Conservation (phyloP, 192 early-diverging fungal species). For the Coemansia guatemalensis region DNA sequence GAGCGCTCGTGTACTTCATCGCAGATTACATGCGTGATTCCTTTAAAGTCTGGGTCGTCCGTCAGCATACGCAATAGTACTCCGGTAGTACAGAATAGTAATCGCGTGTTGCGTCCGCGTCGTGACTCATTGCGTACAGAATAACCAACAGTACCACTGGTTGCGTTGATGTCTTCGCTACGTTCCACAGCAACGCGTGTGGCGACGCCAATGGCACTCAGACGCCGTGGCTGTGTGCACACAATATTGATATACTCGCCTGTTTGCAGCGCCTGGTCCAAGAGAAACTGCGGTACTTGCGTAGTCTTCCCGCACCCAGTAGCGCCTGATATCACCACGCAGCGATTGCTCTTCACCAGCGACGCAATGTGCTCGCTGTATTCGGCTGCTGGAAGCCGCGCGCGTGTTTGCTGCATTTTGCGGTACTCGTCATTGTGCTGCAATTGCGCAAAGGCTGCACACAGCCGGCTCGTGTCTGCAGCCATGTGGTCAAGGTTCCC, state of each 20-base stretch:
- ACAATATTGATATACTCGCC: constrained; percentile 61
- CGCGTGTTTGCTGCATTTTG: constrained; percentile 27
- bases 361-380: constrained; percentile 3
- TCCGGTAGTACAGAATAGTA: constrained; percentile 68
- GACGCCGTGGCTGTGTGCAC: constrained; percentile 89
- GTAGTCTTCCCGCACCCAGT: constrained; percentile 61
- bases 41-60: constrained; percentile 13
- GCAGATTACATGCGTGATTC: constrained; percentile 61
- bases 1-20: constrained; percentile 89
- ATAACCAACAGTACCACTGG: constrained; percentile 49
- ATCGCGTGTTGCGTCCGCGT: constrained; percentile 48
- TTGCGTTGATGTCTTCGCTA: constrained; percentile 30
- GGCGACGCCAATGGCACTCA: constrained; percentile 71
- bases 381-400: constrained; percentile 20
- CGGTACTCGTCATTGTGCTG: constrained; percentile 11
- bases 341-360: constrained; percentile 10
- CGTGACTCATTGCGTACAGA: constrained; percentile 70
- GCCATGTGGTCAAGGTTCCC: constrained; percentile 11
- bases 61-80: constrained; percentile 62
- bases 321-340: constrained; percentile 42
- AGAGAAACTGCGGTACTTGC: constrained; percentile 85
- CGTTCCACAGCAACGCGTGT: constrained; percentile 63
- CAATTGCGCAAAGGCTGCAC: constrained; percentile 16
- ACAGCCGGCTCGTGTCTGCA: constrained; percentile 9
- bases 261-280: constrained; percentile 62